Evolutionary conservation across 345 rosid genomes (phyloP), one percentile per base, ranked within the genome.

Genomic region (Bruguiera parviflora): DNA sequence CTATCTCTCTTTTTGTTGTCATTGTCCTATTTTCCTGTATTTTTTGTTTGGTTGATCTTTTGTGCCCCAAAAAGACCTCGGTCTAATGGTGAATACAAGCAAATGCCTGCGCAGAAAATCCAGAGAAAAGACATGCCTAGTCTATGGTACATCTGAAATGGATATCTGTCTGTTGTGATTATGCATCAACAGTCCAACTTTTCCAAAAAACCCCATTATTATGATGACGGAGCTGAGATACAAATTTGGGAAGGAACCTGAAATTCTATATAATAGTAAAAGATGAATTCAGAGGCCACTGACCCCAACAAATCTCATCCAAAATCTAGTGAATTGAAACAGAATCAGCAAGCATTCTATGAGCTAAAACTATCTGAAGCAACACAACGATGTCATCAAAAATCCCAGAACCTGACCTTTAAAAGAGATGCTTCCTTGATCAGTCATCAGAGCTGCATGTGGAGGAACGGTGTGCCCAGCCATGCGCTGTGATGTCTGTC

Each of bases 371-470:
- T 55, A 27, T 39, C 43, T 5, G 55, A 53, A 52, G 67, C 4
- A 7, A 62, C 15, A 55, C 31, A 47, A n/a, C 51, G 32, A 6
- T 74, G 62, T 51, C 28, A 37, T 15, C 55, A 32, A 58, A 37
- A 61, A 43, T 13, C 21, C 61, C 43, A 61, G 65, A 67, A 63
- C 27, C 77, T 56, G 51, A 86, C 92, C 87, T 66, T 65, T 76
- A 52, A 58, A 83, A 0, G 80, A 65, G 61, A 86, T 65, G 53
- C 81, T 82, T 63, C 86, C 87, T 70, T 81, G 86, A 62, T 74
- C 71, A 66, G 9, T 16, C 0, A 13, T 25, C 4, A 7, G 69
- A 58, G 78, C 65, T 39, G 79, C 80, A 73, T 70, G 74, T 20
- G 86, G 77, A 83, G 77, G 74, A 69, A 76, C 68, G 60, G 73